Evolutionary conservation across 768 basidiomycete genomes (phyloP).

Genomic region (Leccinum disarticulatum): DNA sequence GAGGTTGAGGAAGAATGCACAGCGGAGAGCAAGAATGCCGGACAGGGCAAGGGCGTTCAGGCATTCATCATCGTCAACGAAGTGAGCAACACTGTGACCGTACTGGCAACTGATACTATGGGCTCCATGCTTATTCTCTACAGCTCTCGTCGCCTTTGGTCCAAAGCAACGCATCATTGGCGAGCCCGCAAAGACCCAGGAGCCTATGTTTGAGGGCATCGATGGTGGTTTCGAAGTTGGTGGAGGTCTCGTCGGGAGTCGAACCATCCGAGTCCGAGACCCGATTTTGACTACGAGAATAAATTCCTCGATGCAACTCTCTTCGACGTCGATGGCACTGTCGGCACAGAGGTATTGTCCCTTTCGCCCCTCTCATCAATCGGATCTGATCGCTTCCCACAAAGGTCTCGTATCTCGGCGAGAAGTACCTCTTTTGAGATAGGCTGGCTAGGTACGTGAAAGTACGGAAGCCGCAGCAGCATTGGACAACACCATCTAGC

Average conservation of each 20-base stretch:
- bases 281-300: slow-evolving; percentile 60
- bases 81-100: slow-evolving; percentile 80
- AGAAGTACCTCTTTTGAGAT: no score
- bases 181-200: slow-evolving; percentile 96
- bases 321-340: slow-evolving; percentile 51
- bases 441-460: no score
- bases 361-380: slow-evolving; percentile 6
- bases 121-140: background rate
- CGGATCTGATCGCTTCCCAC: slow-evolving; percentile 11
- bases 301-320: slow-evolving; percentile 88
- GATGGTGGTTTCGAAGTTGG: no score
- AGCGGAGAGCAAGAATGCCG: no score
- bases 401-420: slow-evolving; percentile 88
- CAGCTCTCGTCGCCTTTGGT: slow-evolving; percentile 94
- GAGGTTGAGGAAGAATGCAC: no score
- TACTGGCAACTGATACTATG: slow-evolving; percentile 32
- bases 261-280: slow-evolving; percentile 61
- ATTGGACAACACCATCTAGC: no score
- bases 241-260: slow-evolving; percentile 71
- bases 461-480: no score
- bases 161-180: slow-evolving; percentile 89
- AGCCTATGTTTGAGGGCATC: slow-evolving; percentile 35
- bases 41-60: no score
- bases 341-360: slow-evolving; percentile 74
- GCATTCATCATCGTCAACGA: slow-evolving; percentile 99